phyloP scores from a whole-genome alignment of 2,329 filamentous ascomycete genomes.

The Hymenoscyphus albidus region DNA sequence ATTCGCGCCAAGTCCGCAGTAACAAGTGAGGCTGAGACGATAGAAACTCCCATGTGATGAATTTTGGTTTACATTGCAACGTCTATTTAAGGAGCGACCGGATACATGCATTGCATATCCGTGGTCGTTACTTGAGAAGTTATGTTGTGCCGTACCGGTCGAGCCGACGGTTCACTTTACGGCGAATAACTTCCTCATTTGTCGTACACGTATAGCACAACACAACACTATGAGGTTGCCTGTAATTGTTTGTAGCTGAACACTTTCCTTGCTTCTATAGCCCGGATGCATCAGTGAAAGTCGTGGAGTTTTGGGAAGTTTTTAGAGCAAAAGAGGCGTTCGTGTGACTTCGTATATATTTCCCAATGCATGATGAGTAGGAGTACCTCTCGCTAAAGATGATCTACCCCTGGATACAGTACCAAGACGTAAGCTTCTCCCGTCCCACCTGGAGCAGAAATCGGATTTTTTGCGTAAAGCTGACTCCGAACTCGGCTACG shows the following conservation, averaged over 20 bases:
- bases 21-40: slow-evolving; percentile 1
- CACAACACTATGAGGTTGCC: background rate
- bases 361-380: background rate
- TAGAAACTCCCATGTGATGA: background rate
- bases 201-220: background rate
- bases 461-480: background rate
- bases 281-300: background rate
- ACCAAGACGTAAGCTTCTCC: background rate
- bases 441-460: background rate
- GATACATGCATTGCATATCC: background rate
- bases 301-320: background rate
- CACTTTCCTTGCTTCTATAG: background rate
- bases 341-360: background rate
- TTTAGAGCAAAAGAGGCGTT: background rate
- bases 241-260: background rate
- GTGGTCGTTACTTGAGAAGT: background rate
- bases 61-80: background rate
- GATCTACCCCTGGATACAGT: background rate
- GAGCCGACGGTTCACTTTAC: background rate
- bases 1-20: background rate
- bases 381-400: background rate
- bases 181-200: background rate
- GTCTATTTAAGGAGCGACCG: background rate
- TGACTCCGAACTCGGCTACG: background rate
- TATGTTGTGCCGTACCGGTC: background rate